Evolutionary conservation across 257 asterid species (phyloP), one percentile per base, ranked within the genome.

Genomic region (Rehmannia glutinosa): DNA sequence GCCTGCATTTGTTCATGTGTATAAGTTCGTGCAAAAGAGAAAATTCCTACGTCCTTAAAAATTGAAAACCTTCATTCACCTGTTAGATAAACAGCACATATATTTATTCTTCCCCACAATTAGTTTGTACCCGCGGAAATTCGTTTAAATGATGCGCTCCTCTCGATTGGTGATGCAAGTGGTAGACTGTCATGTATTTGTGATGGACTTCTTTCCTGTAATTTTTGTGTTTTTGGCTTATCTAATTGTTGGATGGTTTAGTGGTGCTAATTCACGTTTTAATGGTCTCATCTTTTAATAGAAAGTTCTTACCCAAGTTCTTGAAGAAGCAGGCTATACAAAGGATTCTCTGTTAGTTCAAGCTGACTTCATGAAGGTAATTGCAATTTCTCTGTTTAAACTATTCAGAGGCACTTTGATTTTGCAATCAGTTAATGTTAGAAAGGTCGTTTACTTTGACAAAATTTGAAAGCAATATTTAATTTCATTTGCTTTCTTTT

Each of bases 311-410:
- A 50, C 79, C 57, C 85, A 78, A 50, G 97, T 92, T 81, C 96
- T 89, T 16, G 96, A 85, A 80, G 98, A 92, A 82, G 95, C 98
- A 36, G 92, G 97, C 76, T 89, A 87, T 76, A 59, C 74, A 47
- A 85, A 78, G 78, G 92, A 84, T 80, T 82, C 97, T 39, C 38
- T 84, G 46, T 70, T 87, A 50, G 81, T 76, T 71, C 96, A 78
- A 70, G 74, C 92, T 30, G 96, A 92, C 78, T 92, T 87, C 86
- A 75, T 87, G 75, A 89, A 82, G 97, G 97, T 89, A 82, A 70
- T 49, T 8, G 47, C 66, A 47, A 2, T 33, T 62, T 21, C 28
- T 58, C 38, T 42, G 3, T 61, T 32, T 46, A 68, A 23, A 39
- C 55, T 52, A n/a, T n/a, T n/a, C n/a, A n/a, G n/a, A n/a, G n/a